These are phyloP conservation scores for Trichoderma asperellum DNA, from an alignment of 2,329 filamentous ascomycete genomes.

Conservation along the genomic window DNA sequence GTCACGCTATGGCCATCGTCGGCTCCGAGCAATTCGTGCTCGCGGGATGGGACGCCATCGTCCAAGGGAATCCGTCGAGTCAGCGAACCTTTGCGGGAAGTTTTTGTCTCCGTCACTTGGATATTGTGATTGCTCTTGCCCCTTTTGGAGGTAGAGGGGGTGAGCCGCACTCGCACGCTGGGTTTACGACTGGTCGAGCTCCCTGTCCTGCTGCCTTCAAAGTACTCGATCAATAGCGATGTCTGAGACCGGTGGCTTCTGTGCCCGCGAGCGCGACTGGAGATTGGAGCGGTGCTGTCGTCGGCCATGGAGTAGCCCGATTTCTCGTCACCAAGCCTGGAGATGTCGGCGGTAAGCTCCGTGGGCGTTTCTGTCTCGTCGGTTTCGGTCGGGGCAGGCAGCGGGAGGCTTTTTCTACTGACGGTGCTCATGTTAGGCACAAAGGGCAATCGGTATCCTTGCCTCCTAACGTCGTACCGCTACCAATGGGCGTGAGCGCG, in stretches of 20 bases:
- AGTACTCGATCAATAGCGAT: slow-evolving; percentile 92
- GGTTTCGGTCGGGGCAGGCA: slow-evolving; percentile 80
- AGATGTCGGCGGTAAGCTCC: slow-evolving; percentile 68
- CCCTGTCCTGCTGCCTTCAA: slow-evolving; percentile 74
- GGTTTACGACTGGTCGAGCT: slow-evolving; percentile 69
- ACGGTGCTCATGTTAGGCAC: slow-evolving; percentile 58
- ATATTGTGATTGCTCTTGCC: slow-evolving; percentile 67
- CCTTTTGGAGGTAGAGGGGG: slow-evolving; percentile 77
- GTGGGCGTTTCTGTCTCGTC: slow-evolving; percentile 64
- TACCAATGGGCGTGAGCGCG: slow-evolving; percentile 9
- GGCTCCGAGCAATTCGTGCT: slow-evolving; percentile 50
- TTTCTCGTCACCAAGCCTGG: slow-evolving; percentile 68
- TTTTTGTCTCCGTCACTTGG: slow-evolving; percentile 81
- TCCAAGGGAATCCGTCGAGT: slow-evolving; percentile 58
- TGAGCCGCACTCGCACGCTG: slow-evolving; percentile 79
- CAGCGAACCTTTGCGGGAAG: slow-evolving; percentile 68
- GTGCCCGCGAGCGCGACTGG: slow-evolving; percentile 77
- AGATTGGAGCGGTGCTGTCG: slow-evolving; percentile 82
- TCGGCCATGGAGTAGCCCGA: slow-evolving; percentile 81
- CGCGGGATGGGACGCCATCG: slow-evolving; percentile 46
- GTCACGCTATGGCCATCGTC: slow-evolving; percentile 70
- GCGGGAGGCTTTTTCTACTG: slow-evolving; percentile 63
- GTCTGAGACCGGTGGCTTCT: slow-evolving; percentile 73
- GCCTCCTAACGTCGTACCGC: slow-evolving; percentile 1
- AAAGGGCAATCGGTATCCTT: slow-evolving; percentile 5